Conservation (phyloP, 306 rosid genomes). For the Pyrus pyrifolia region DNA sequence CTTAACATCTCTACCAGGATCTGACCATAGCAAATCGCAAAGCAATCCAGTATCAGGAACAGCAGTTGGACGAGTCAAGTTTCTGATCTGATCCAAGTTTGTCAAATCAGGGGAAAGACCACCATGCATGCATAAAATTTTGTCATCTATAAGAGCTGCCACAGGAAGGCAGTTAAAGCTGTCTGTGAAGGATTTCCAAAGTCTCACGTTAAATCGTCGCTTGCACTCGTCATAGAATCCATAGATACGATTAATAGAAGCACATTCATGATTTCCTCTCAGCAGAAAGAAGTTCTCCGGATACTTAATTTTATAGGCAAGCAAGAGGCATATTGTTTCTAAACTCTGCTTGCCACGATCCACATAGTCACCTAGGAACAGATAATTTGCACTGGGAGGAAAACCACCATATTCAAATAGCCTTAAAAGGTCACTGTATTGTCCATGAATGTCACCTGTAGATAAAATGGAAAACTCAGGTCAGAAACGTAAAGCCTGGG, state of each 20-base stretch:
- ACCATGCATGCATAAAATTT: constrained; percentile 95
- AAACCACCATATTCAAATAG: constrained; percentile 91
- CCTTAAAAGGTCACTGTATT: constrained; percentile 79
- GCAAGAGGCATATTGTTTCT: constrained; percentile 91
- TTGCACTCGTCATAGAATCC: constrained; percentile 95
- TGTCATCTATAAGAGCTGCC: constrained; percentile 87
- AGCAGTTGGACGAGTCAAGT: constrained; percentile 62
- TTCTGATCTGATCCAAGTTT: constrained; percentile 72
- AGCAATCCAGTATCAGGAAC: constrained; percentile 88
- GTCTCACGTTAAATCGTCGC: constrained; percentile 89
- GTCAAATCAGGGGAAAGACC: constrained; percentile 88
- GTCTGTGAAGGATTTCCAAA: constrained; percentile 85
- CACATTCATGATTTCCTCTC: constrained; percentile 92
- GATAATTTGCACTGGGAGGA: constrained; percentile 77
- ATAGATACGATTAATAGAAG: constrained; percentile 83
- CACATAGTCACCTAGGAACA: constrained; percentile 88
- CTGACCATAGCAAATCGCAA: constrained; percentile 96
- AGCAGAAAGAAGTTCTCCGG: constrained; percentile 89
- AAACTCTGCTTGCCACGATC: constrained; percentile 94
- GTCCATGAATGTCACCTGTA: constrained; percentile 92
- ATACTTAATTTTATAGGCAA: constrained; percentile 79
- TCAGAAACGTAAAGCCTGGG: constrained; percentile 4
- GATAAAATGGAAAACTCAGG: constrained; percentile 9
- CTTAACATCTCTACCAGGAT: constrained; percentile 78
- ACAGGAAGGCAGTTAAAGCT: constrained; percentile 88